Percentiles rank a stretch among this genome's conserved stretches.
Evolutionary conservation across 2,329 filamentous ascomycete species (phyloP).

Genomic region (Neopestalotiopsis rosae): DNA sequence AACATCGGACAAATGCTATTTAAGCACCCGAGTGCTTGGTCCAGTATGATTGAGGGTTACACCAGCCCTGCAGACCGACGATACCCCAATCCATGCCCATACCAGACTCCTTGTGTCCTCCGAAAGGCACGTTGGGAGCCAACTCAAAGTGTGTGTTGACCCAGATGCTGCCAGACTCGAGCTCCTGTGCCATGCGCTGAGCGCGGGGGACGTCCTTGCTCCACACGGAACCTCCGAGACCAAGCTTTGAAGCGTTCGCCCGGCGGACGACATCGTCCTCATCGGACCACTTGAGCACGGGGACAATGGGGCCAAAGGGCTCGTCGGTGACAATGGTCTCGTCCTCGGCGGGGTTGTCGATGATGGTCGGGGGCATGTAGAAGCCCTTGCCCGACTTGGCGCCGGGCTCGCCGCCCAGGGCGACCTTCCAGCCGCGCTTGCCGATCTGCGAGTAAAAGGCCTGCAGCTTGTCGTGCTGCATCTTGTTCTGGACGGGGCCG

Average conservation of each 20-base stretch:
- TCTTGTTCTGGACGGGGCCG: conserved; percentile 67
- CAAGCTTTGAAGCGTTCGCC: conserved; percentile 54
- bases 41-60: conserved; percentile 19
- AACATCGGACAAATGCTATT: neutral
- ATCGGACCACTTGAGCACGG: conserved; percentile 48
- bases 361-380: conserved; percentile 64
- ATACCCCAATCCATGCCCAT: conserved; percentile 20
- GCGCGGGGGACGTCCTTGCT: conserved; percentile 52
- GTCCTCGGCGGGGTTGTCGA: conserved; percentile 60
- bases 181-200: conserved; percentile 47
- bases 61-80: conserved; percentile 22
- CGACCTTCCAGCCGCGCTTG: conserved; percentile 57
- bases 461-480: conserved; percentile 68
- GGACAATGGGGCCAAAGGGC: conserved; percentile 61
- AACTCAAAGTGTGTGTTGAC: conserved; percentile 54
- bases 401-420: conserved; percentile 51
- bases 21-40: conserved; percentile 8
- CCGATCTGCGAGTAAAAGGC: conserved; percentile 60
- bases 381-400: conserved; percentile 49
- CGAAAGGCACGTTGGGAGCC: conserved; percentile 46
- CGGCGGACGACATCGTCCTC: conserved; percentile 52
- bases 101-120: conserved; percentile 48
- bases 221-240: conserved; percentile 61
- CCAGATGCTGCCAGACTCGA: conserved; percentile 60
- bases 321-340: conserved; percentile 63